Percentiles rank a stretch among this genome's conserved stretches.
These are phyloP conservation scores for Angomonas desouzai DNA, from an alignment of 208 protist genomes.

Conservation along the genomic window DNA sequence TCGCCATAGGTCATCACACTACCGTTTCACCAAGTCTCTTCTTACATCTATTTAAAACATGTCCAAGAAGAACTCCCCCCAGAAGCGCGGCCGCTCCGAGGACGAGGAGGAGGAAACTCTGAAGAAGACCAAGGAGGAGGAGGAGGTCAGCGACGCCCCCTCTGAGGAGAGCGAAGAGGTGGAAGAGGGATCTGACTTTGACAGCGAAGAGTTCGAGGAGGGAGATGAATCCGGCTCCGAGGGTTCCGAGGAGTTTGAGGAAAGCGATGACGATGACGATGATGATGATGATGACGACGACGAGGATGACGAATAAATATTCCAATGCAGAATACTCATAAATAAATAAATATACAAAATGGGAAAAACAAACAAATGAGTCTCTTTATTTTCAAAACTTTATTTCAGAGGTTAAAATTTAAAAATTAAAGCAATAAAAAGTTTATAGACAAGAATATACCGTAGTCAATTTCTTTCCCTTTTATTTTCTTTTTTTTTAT, in stretches of 20 bases:
- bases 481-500: background rate
- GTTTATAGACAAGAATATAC: background rate
- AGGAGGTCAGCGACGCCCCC: background rate
- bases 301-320: constrained; percentile 11
- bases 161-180: too few species aligned
- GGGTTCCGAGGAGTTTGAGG: constrained; percentile 4
- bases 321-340: too few species aligned
- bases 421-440: constrained; percentile 10
- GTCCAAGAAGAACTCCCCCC: constrained; percentile 5
- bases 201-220: background rate
- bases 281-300: constrained; percentile 9
- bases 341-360: too few species aligned
- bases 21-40: background rate
- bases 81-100: constrained; percentile 6
- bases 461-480: background rate
- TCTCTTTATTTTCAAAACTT: constrained; percentile 3
- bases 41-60: background rate
- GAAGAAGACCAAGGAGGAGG: constrained; percentile 10
- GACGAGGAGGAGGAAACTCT: constrained; percentile 10
- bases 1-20: background rate
- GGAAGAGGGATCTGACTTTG: background rate
- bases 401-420: too few species aligned
- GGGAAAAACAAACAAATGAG: too few species aligned
- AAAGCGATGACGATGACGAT: background rate
- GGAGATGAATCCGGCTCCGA: background rate